Conservation (phyloP, 768 basidiomycete genomes). For the Pilatotrama ljubarskyi region DNA sequence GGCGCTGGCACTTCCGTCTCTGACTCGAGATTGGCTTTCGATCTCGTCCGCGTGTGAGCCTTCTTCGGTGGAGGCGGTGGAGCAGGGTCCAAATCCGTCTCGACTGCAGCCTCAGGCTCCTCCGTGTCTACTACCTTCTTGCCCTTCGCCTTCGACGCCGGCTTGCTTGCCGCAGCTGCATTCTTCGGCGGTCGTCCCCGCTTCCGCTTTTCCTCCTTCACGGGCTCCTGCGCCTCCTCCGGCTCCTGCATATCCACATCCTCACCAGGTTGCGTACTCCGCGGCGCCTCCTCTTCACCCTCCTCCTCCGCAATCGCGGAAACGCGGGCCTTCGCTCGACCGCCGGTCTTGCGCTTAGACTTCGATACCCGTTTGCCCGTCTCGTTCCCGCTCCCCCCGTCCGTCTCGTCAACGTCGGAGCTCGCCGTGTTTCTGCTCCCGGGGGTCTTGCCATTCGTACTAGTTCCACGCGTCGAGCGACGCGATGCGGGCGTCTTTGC, state of each 20-base stretch:
- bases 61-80: conserved; percentile 16
- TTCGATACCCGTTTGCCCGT: conserved; percentile 29
- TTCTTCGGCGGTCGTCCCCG: conserved; percentile 16
- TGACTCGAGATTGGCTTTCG: conserved; percentile 17
- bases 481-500: conserved; percentile 25
- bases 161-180: not conserved
- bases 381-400: conserved; percentile 28
- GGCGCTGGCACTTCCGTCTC: conserved; percentile 18
- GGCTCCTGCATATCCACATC: conserved; percentile 14
- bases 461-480: conserved; percentile 23
- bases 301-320: conserved; percentile 33
- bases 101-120: not conserved
- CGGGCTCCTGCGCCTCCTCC: not conserved
- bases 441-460: conserved; percentile 18
- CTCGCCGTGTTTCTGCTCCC: conserved; percentile 14
- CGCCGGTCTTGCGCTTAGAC: conserved; percentile 27
- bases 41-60: conserved; percentile 22
- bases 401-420: conserved; percentile 28
- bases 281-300: conserved; percentile 27
- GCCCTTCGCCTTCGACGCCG: conserved; percentile 1
- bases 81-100: not conserved
- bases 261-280: conserved; percentile 4
- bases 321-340: conserved; percentile 28
- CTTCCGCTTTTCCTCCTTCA: conserved; percentile 21
- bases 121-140: conserved; percentile 5